Conservation (phyloP, 257 asterid genomes). For the Cruciata laevipes region DNA sequence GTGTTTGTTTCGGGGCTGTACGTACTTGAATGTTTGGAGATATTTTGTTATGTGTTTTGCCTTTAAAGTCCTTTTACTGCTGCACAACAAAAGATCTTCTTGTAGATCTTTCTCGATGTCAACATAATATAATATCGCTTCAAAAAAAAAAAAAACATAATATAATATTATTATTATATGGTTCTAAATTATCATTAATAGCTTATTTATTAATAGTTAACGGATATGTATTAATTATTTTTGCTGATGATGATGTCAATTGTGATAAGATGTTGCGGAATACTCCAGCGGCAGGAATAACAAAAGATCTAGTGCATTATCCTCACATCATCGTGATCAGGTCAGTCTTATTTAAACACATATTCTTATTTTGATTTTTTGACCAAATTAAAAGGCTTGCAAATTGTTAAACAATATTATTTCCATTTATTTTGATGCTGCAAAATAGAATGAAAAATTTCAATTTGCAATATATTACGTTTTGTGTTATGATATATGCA, state of each 20-base stretch:
- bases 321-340: conserved; percentile 20
- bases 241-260: not conserved
- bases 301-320: not conserved
- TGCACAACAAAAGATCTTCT: not conserved
- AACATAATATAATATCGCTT: too few species aligned
- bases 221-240: not conserved
- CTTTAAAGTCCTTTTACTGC: not conserved
- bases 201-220: too few species aligned
- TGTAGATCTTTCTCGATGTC: not conserved
- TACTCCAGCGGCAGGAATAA: conserved; percentile 8
- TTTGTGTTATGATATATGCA: too few species aligned
- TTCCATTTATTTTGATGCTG: not conserved
- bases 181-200: too few species aligned
- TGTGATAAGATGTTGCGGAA: conserved; percentile 9
- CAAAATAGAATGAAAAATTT: not conserved
- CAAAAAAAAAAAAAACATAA: too few species aligned
- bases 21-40: not conserved
- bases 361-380: too few species aligned
- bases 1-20: not conserved
- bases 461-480: too few species aligned
- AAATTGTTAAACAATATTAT: too few species aligned
- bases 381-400: not conserved
- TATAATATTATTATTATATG: too few species aligned
- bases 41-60: not conserved
- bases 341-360: not conserved